Base-by-base conservation (phyloP, 2,329 filamentous ascomycete genomes). In the Diaporthe nobilis region DNA sequence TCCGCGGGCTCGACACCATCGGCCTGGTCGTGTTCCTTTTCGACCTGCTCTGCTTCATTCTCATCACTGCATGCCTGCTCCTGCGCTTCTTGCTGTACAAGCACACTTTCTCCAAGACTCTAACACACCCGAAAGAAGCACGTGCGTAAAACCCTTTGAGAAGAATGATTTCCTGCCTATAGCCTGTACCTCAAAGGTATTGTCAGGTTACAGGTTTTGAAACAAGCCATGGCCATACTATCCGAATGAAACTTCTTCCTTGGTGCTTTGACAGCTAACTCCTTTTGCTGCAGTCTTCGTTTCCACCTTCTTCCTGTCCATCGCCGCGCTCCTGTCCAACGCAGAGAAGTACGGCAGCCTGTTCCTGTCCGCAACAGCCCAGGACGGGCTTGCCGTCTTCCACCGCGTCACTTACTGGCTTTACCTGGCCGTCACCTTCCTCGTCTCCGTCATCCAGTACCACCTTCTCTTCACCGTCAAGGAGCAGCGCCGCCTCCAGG, bases 331-430 rank as follows among this genome's bases (percentile, higher is more conserved):
- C 75, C 86, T 94, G 63, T 88, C 88, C 53, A 88, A 89, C 77
- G 86, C 85, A 1, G 79, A 83, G 7, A 84, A 86, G 51, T 89
- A 89, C 77, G 91, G 89, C 20, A 86, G 89, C 3, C 55, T 80
- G 6, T 82, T 81, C 72, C 74, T 82, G 3, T 44, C 84, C 87
- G 0, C 81, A 84, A 20, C 84, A 4, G 60, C 84, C 1, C 88
- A 87, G 0, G 78, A 84, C 0, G 89, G 89, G 85, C 86, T 93
- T 6, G 81, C 88, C 4, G 84, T 84, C 42, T 87, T 86, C 8
- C 83, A 92, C 20, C 84, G 88, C 70, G 85, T 91, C 1, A 82
- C 88, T 17, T 94, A 92, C 82, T 94, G 92, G 91, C 82, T 88
- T 10, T 94, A 94, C 81, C 86, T 88, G 51, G 86, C 82, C 28